phyloP scores from a whole-genome alignment of 1,139 yeast species.

The Hyphopichia fennica region DNA sequence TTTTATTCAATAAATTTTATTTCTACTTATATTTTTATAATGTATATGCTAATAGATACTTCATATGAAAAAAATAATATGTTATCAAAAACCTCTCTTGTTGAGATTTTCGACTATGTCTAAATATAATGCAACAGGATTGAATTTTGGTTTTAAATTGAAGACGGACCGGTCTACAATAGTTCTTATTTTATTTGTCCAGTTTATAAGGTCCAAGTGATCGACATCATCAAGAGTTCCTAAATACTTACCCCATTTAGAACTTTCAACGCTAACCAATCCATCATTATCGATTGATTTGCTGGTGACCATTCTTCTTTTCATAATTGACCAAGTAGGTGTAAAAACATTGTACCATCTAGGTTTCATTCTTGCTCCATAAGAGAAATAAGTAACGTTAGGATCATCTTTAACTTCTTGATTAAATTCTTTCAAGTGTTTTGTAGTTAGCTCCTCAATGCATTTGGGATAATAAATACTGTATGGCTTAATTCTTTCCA shows the following conservation, averaged over 20 bases:
- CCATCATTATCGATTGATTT: conserved; percentile 67
- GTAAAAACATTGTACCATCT: conserved; percentile 61
- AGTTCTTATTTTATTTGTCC: conserved; percentile 61
- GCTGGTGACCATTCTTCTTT: conserved; percentile 19
- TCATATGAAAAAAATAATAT: neutral
- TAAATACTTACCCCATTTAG: conserved; percentile 80
- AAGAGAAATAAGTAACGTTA: conserved; percentile 70
- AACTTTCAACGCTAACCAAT: conserved; percentile 72
- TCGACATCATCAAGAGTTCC: conserved; percentile 81
- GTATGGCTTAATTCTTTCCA: conserved; percentile 21
- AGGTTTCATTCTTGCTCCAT: conserved; percentile 75
- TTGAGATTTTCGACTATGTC: conserved; percentile 73
- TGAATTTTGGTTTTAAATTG: conserved; percentile 47
- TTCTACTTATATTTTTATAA: neutral
- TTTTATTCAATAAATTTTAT: neutral
- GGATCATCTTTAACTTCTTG: conserved; percentile 53
- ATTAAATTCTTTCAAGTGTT: conserved; percentile 56
- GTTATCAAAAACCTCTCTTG: conserved; percentile 53
- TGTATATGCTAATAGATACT: neutral
- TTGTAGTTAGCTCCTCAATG: conserved; percentile 62
- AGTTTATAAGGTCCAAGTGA: conserved; percentile 81
- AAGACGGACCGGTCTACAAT: conserved; percentile 34
- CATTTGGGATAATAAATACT: conserved; percentile 22
- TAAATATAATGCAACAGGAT: conserved; percentile 73
- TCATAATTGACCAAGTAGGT: conserved; percentile 62